Base-by-base conservation (phyloP, 1,284 basidiomycete species). In the Phaffia rhodozyma region DNA sequence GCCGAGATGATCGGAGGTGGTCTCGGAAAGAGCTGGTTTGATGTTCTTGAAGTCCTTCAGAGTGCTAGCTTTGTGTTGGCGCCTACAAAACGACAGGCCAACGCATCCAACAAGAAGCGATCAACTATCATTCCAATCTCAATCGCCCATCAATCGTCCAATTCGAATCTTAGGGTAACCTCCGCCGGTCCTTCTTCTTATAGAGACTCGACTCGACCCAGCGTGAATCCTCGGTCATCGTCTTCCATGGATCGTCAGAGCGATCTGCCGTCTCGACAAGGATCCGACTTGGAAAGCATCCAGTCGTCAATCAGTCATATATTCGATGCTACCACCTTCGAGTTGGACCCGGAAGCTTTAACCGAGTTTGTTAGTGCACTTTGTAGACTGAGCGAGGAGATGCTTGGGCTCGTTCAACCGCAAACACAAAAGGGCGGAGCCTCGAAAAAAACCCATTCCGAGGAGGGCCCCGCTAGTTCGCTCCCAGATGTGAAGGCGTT, bases 11-110 rank as follows among this genome's bases (percentile, higher is more conserved):
- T 97, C 3, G 88, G 89, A 0, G 87, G 87, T 0, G 87, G 84
- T 61, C 81, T 97, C 0, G 91, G 86, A 13, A 81, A 84, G 49
- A 89, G 87, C 67, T 98, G 94, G 94, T 91, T 90, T 72, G 82
- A 86, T 55, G 83, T 97, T 7, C 80, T 98, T 55, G 91, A 96
- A 71, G 84, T 86, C 1, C 76, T 96, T 48, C 91, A 96, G 75
- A 94, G 92, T 69, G 91, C 91, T 6, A 91, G 93, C 69, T 91
- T 90, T 71, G 88, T 96, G 21, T 78, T 96, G 32, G 82, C 83
- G 2, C 78, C 82, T 58, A 85, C 69, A 66, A 68, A 38, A 57
- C 5, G 18, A 63, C 69, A 13, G 50, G 29, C 27, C 9, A 43
- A 30, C 23, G 57, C 23, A 13, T 5, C 53, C 9, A 3, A 55